phyloP scores from a whole-genome alignment of 306 rosid species.

The Bauhinia variegata region DNA sequence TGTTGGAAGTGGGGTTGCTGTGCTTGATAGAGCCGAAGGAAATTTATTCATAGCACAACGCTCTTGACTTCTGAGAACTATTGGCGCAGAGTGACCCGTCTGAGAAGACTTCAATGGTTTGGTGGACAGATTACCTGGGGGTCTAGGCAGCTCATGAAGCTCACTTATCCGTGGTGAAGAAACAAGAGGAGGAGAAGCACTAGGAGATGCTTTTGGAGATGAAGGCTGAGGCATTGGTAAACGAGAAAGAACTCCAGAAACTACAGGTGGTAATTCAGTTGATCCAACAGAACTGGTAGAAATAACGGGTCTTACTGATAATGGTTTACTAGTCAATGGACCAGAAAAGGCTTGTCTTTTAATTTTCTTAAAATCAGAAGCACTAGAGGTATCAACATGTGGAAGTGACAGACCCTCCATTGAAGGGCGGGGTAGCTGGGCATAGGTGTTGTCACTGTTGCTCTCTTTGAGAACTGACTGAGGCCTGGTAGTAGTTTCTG shows the following conservation, averaged over 20 bases:
- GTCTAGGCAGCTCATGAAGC: slow-evolving; percentile 96
- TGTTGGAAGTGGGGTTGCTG: slow-evolving; percentile 85
- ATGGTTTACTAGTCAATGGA: slow-evolving; percentile 64
- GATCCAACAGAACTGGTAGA: slow-evolving; percentile 46
- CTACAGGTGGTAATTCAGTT: slow-evolving; percentile 45
- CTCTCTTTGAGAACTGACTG: slow-evolving; percentile 59
- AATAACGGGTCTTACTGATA: slow-evolving; percentile 52
- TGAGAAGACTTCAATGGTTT: slow-evolving; percentile 55
- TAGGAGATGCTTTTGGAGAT: slow-evolving; percentile 76
- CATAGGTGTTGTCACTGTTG: slow-evolving; percentile 48
- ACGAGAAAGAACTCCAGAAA: slow-evolving; percentile 55
- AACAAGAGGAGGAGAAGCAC: slow-evolving; percentile 74
- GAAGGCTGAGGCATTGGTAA: slow-evolving; percentile 68
- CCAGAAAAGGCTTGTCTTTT: slow-evolving; percentile 79
- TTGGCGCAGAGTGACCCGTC: slow-evolving; percentile 77
- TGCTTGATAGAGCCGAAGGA: slow-evolving; percentile 54
- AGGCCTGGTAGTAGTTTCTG: slow-evolving; percentile 48
- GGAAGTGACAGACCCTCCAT: slow-evolving; percentile 56
- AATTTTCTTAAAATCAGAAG: slow-evolving; percentile 54
- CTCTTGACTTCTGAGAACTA: slow-evolving; percentile 66
- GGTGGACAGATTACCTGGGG: slow-evolving; percentile 59
- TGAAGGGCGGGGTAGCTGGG: slow-evolving; percentile 68
- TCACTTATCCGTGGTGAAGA: slow-evolving; percentile 84
- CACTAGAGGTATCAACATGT: slow-evolving; percentile 50
- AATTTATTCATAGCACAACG: slow-evolving; percentile 45